Base-by-base conservation (phyloP, 495 filamentous ascomycete genomes). In the Penicillium herquei region DNA sequence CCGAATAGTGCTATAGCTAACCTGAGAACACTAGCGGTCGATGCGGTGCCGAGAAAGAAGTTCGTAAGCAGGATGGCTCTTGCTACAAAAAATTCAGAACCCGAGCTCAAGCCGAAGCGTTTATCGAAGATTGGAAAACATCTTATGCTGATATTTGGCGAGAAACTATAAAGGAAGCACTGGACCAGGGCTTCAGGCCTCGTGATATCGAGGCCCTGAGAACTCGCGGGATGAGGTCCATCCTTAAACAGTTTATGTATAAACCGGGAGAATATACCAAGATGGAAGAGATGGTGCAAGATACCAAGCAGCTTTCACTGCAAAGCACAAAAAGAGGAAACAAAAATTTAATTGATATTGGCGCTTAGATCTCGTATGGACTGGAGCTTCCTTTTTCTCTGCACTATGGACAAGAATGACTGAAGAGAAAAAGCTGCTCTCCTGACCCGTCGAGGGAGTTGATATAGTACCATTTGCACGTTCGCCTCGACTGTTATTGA, bases 61-160 rank as follows among this genome's bases (percentile, higher is more conserved):
- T 49, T 10, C 12, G 7, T 12, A 13, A 37, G 3, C 6, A 31
- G 45, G 8, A n/a, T 5, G 26, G 45, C 13, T 31, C 45, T 11
- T 48, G 45, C 14, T 30, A 48, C 12, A 48, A 48, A 48, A 32
- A n/a, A 11, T 48, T 48, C 14, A 48, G 12, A 33, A 48, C 45
- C 21, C n/a, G 4, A 30, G 45, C 45, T n/a, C 45, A 48, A 33
- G 45, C 45, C 3, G 10, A 48, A 48, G 45, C 30, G 1, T 48
- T 48, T 30, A 48, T 48, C n/a, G 30, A 33, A 14, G 45, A 48
- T 33, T 48, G 45, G 45, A 48, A 48, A 48, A 12, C 7, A n/a
- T 31, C 45, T 0, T 48, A 33, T 13, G 26, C 45, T 48, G 45
- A 8, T 2, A 32, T 48, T 14, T 48, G 45, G 45, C 6, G 12